Percentiles rank a stretch among this genome's conserved stretches.
phyloP scores from a whole-genome alignment of 768 basidiomycete species.

The Naganishia onofrii region DNA sequence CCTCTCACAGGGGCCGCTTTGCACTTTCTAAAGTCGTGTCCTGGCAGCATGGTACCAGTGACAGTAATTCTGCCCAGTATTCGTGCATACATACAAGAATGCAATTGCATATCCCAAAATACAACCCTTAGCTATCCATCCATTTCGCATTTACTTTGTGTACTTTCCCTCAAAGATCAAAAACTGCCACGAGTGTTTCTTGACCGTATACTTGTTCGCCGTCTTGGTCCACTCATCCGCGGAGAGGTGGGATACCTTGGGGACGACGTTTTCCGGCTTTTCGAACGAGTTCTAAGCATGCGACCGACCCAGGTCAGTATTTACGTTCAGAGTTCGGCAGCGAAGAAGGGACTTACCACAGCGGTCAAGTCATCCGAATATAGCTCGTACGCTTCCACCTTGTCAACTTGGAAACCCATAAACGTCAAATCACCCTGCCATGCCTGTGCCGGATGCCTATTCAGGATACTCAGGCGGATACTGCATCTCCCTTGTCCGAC shows the following conservation, averaged over 20 bases:
- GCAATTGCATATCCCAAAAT: not conserved
- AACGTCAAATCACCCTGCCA: slow-evolving; percentile 47
- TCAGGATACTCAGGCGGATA: slow-evolving; percentile 61
- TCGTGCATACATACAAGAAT: no score
- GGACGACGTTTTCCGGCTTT: slow-evolving; percentile 42
- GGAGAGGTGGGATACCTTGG: slow-evolving; percentile 28
- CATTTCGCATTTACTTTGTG: not conserved
- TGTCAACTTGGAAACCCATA: slow-evolving; percentile 48
- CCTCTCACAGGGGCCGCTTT: no score
- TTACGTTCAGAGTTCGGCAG: no score
- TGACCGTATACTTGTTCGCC: slow-evolving; percentile 32
- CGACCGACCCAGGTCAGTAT: no score
- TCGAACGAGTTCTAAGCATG: slow-evolving; percentile 51
- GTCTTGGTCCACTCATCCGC: slow-evolving; percentile 32
- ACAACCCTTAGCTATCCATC: not conserved
- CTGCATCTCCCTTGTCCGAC: slow-evolving; percentile 37
- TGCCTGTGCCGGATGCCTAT: slow-evolving; percentile 55
- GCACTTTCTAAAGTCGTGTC: no score
- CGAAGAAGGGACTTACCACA: slow-evolving; percentile 33
- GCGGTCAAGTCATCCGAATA: slow-evolving; percentile 57
- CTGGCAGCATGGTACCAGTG: no score
- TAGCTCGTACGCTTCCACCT: slow-evolving; percentile 58
- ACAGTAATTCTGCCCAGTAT: no score
- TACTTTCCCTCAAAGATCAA: slow-evolving; percentile 41
- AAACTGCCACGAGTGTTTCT: slow-evolving; percentile 49